Conservation (phyloP, 1,284 basidiomycete genomes). For the Ustilago lituana region DNA sequence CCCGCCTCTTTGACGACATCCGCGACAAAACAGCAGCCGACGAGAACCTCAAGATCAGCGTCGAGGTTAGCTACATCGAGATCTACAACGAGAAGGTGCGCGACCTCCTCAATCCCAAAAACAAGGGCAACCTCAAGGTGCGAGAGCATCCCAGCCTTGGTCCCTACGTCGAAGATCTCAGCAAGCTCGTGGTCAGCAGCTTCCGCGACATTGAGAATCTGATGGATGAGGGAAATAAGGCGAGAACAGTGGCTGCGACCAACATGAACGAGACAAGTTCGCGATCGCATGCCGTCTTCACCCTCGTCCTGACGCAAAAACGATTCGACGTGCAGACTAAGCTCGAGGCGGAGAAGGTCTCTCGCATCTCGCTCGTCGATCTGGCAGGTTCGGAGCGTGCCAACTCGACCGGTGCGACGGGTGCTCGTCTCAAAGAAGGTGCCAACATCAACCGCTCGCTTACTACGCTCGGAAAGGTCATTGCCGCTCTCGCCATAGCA, state of each 20-base stretch:
- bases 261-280: constrained; percentile 65
- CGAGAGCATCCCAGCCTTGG: constrained; percentile 85
- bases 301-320: constrained; percentile 59
- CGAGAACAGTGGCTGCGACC: constrained; percentile 63
- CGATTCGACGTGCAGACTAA: constrained; percentile 52
- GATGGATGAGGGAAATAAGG: constrained; percentile 99
- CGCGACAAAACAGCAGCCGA: constrained; percentile 74
- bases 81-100: constrained; percentile 84
- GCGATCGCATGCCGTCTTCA: constrained; percentile 63
- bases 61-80: constrained; percentile 98
- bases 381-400: constrained; percentile 64
- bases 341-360: constrained; percentile 62
- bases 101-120: constrained; percentile 95
- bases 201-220: constrained; percentile 97
- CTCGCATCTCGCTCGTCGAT: constrained; percentile 63
- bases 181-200: constrained; percentile 87
- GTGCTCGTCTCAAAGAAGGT: constrained; percentile 65
- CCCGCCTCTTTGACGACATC: constrained; percentile 87
- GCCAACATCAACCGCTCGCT: constrained; percentile 65
- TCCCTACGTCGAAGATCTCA: constrained; percentile 96
- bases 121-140: constrained; percentile 92
- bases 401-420: constrained; percentile 66
- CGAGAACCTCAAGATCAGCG: constrained; percentile 80
- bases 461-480: constrained; percentile 59
- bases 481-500: constrained; percentile 60